phyloP scores from a whole-genome alignment of 441 rosid genomes.

The Eugenia klotzschiana region DNA sequence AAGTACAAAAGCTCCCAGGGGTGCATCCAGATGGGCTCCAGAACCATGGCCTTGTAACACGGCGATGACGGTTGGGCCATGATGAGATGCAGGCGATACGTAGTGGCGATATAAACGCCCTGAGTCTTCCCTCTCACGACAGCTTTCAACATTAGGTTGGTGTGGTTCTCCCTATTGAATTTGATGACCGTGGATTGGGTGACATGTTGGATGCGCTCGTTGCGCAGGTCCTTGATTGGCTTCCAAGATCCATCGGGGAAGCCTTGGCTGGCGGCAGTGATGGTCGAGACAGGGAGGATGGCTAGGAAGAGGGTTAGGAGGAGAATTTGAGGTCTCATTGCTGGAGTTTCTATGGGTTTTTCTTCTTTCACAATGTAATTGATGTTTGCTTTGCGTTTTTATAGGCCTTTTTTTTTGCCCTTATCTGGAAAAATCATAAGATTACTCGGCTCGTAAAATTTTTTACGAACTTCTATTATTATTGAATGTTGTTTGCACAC shows the following conservation, averaged over 20 bases:
- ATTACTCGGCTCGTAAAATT: background rate
- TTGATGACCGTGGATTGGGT: background rate
- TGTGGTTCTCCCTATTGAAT: background rate
- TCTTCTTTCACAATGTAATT: background rate
- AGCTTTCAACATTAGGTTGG: background rate
- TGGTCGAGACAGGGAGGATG: background rate
- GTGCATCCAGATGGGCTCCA: background rate
- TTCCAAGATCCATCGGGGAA: too few relatives aligned
- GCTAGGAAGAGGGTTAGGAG: background rate
- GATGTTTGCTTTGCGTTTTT: background rate
- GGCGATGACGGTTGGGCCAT: background rate
- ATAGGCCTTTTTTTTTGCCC: fast-evolving
- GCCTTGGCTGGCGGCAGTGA: too few relatives aligned
- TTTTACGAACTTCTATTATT: too few relatives aligned
- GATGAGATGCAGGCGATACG: background rate
- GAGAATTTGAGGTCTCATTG: background rate
- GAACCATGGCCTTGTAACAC: background rate
- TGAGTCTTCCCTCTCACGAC: background rate
- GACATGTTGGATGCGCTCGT: background rate
- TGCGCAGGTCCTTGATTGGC: background rate
- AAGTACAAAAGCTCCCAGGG: background rate
- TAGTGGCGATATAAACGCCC: fast-evolving
- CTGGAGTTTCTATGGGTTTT: background rate
- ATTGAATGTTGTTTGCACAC: too few relatives aligned
- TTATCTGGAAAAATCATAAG: background rate